Evolutionary conservation across 208 protist genomes (phyloP), one percentile per base, ranked within the genome.

Genomic region (Giardia muris): DNA sequence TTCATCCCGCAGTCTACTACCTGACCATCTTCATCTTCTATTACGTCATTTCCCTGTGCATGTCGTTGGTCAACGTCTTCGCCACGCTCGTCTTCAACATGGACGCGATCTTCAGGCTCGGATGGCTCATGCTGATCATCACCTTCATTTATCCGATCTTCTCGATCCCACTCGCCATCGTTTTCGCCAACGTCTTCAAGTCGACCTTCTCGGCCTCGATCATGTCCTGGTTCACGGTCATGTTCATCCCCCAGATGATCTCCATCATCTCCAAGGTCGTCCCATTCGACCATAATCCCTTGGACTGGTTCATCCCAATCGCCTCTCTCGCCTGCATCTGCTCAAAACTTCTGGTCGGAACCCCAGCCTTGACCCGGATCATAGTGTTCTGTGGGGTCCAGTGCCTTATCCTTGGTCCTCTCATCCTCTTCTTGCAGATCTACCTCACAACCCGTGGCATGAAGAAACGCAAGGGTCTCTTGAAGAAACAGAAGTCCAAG

Each of bases 131-230:
- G 19, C 39, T 89, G 4, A 10, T 89, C n/a, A 46, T 44, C 19
- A 89, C 42, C 19, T 89, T 89, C 42, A 46, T 43, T 43, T 76
- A 76, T 76, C 86, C 86, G 45, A 46, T 89, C 42, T 89, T 89
- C 45, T 10, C 4, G 19, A 10, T 89, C 4, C 86, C 86, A 46
- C 42, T 89, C n/a, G 4, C 86, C n/a, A 46, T 89, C 45, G 4
- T 43, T 19, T 89, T 89, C 45, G 86, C 86, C 4, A 46, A 45
- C 4, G 42, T 43, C 42, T 89, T 89, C 45, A 89, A 10, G 45
- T 89, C 86, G 4, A 43, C 42, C 19, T 89, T 89, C 42, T 46
- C 86, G 19, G 86, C 86, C 19, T 4, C 86, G 19, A 89, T 89
- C 22, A 44, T 89, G 19, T 46, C 42, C 22, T 89, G 86, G 86